These are phyloP conservation scores for Pneumocystis murina DNA, from an alignment of 1,139 yeast species.

Conservation along the genomic window DNA sequence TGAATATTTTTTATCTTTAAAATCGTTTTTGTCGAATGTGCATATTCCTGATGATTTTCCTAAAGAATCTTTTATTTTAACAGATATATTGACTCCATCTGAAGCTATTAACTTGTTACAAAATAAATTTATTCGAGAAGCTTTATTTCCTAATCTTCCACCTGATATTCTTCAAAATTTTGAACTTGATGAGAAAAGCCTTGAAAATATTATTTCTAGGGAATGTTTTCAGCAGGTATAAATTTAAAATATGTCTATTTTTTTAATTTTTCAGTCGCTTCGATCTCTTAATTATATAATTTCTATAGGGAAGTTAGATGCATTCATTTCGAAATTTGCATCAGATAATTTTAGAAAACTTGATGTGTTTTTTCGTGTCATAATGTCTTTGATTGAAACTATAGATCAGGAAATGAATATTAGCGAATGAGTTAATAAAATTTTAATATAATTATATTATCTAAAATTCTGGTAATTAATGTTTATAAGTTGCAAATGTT, in stretches of 20 bases:
- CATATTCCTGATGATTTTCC: background rate
- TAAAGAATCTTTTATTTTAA: background rate
- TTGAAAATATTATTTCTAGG: background rate
- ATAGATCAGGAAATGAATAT: background rate
- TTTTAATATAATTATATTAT: background rate
- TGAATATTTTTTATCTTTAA: background rate
- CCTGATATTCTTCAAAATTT: background rate
- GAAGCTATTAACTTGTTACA: constrained; percentile 3
- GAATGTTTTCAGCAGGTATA: background rate
- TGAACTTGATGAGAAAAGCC: background rate
- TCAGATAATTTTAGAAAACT: background rate
- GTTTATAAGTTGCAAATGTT: background rate
- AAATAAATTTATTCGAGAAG: constrained; percentile 4
- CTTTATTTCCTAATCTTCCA: constrained; percentile 6
- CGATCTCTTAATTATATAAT: background rate
- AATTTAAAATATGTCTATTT: background rate
- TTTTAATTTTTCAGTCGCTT: background rate
- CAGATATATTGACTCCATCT: constrained; percentile 2
- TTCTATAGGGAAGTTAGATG: background rate
- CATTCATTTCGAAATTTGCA: background rate
- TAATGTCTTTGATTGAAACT: background rate
- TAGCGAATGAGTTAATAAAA: background rate
- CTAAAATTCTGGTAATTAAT: background rate
- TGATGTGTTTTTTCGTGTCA: background rate
- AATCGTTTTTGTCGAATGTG: background rate